Conservation (phyloP, 768 basidiomycete genomes). For the Panus rudis region DNA sequence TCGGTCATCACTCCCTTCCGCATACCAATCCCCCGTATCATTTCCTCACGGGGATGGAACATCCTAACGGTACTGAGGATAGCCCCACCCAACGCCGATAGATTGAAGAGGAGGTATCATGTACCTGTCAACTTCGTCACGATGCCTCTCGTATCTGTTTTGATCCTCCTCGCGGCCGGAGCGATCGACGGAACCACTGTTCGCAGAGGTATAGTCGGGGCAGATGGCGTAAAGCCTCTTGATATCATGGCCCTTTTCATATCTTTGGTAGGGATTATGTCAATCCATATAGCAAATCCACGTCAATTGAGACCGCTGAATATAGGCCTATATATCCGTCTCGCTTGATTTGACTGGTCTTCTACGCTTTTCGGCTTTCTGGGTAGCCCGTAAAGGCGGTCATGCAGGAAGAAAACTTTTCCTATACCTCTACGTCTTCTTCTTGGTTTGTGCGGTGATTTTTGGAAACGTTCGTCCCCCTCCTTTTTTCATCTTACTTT, state of each 20-base stretch:
- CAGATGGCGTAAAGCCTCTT: conserved; percentile 77
- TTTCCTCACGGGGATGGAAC: too few species aligned
- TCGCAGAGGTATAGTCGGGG: conserved; percentile 72
- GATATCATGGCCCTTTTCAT: conserved; percentile 93
- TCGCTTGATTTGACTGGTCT: conserved; percentile 87
- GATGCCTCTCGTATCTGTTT: conserved; percentile 23
- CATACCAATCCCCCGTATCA: conserved; percentile 12
- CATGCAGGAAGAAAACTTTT: conserved; percentile 65
- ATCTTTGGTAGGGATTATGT: conserved; percentile 61
- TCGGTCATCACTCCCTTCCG: conserved; percentile 19
- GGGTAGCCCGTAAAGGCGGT: conserved; percentile 72
- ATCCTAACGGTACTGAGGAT: too few species aligned
- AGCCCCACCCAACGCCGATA: neutral
- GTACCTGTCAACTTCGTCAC: conserved; percentile 26
- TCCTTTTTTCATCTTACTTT: neutral
- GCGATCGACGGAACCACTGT: conserved; percentile 37
- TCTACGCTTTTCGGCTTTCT: conserved; percentile 80
- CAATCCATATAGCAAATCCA: neutral
- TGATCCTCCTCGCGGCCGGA: conserved; percentile 22
- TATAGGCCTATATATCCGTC: conserved; percentile 75
- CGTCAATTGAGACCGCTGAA: too few species aligned
- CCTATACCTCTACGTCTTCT: conserved; percentile 77
- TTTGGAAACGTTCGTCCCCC: conserved; percentile 59
- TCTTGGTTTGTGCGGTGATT: conserved; percentile 67
- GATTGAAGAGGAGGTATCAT: too few species aligned